Base-by-base conservation (phyloP, 208 protist genomes). In the Zelonia costaricensis region DNA sequence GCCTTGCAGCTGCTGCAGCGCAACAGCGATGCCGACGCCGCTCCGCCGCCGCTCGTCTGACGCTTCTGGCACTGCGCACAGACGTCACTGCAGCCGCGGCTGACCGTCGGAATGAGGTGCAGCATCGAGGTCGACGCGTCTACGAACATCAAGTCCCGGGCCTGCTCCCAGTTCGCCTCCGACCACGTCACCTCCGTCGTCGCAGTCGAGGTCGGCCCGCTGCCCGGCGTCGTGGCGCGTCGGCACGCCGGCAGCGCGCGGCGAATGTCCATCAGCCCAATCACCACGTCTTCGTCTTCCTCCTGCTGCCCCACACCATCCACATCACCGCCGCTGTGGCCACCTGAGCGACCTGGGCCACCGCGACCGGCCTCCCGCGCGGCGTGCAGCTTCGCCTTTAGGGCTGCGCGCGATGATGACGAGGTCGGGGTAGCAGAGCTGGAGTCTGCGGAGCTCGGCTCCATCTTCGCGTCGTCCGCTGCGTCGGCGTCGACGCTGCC, bases 1-100 rank as follows among this genome's bases (percentile, higher is more conserved):
- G 82, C 80, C 46, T 84, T 91, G 73, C 88, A 94, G 64, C 81
- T 87, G 52, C 80, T 76, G 68, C 88, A 94, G 18, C 88, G 84
- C 7, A 88, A 53, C 30, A 91, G 74, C 28, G 48, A 58, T 6
- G 44, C 55, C 22, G 47, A 40, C 3, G 65, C 46, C 25, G 48
- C 28, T 20, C 27, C 38, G n/a, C 39, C 25, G 28, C 44, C 38
- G 6, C 54, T 23, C 7, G 56, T 30, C 18, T 27, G 23, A 0
- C 55, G 25, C 45, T 76, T 78, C 40, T 73, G 63, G 52, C 87
- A 93, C 54, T 82, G 42, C 12, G 74, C 78, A 55, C 87, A 93
- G 25, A 67, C 51, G 22, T 78, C 35, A 53, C 79, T 70, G 70
- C 58, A 66, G 67, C 72, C 54, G 42, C 82, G 80, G n/a, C 68